These are phyloP conservation scores for Neurospora sp. DNA, from an alignment of 495 filamentous ascomycete species.

Conservation along the genomic window DNA sequence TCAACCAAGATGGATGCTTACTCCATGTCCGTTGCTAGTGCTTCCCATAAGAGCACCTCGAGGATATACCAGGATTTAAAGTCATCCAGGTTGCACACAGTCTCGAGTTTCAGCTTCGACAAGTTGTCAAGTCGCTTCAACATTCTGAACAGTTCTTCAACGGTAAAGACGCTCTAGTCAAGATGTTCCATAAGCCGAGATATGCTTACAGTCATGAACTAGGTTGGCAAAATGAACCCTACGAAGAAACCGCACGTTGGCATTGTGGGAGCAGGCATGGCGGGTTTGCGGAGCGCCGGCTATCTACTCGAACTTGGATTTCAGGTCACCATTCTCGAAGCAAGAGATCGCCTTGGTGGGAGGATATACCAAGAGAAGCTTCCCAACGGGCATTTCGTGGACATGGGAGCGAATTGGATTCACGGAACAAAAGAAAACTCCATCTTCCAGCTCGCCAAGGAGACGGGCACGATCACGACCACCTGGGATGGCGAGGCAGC, in stretches of 20 bases:
- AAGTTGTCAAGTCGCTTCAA: slow-evolving; percentile 11
- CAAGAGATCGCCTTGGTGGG: slow-evolving; percentile 72
- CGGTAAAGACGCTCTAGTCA: slow-evolving; percentile 7
- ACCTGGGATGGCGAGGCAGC: slow-evolving; percentile 47
- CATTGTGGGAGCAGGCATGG: slow-evolving; percentile 75
- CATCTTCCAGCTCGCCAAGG: slow-evolving; percentile 64
- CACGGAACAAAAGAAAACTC: slow-evolving; percentile 83
- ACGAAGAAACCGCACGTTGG: slow-evolving; percentile 43
- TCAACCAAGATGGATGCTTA: slow-evolving; percentile 38
- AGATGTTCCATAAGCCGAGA: background rate
- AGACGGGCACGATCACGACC: slow-evolving; percentile 52
- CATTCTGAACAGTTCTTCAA: slow-evolving; percentile 18
- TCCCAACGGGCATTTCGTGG: slow-evolving; percentile 37
- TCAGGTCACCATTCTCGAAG: slow-evolving; percentile 78
- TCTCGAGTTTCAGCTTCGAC: background rate
- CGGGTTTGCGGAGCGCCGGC: slow-evolving; percentile 83
- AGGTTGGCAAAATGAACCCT: slow-evolving; percentile 27
- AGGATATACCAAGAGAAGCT: slow-evolving; percentile 51
- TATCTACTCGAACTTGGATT: slow-evolving; percentile 69
- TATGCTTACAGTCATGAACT: slow-evolving; percentile 14
- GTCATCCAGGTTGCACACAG: slow-evolving; percentile 10
- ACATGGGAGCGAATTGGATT: slow-evolving; percentile 89
- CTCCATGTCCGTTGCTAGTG: slow-evolving; percentile 35
- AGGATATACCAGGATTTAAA: slow-evolving; percentile 41
- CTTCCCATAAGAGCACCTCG: slow-evolving; percentile 28